Evolutionary conservation across 768 basidiomycete species (phyloP).

Genomic region (Mycena latifolia): DNA sequence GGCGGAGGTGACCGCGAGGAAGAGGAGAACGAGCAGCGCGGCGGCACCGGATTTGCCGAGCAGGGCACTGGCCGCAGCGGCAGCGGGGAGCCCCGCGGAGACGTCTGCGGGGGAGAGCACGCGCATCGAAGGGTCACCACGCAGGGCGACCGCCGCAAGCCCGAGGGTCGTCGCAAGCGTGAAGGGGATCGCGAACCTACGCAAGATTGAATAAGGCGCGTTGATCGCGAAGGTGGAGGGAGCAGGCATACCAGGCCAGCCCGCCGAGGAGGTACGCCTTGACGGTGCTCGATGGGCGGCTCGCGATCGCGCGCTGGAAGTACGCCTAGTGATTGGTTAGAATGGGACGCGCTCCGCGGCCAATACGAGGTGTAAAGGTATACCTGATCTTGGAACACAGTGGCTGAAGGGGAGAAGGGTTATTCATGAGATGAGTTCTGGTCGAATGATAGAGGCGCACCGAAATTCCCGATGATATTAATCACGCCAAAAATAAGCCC

Average conservation of each 20-base stretch:
- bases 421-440: slow-evolving; percentile 35
- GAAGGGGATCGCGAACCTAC: slow-evolving; percentile 88
- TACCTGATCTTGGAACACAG: slow-evolving; percentile 58
- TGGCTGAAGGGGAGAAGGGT: slow-evolving; percentile 42
- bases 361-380: background rate
- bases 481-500: slow-evolving; percentile 89
- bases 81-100: slow-evolving; percentile 89
- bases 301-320: slow-evolving; percentile 94
- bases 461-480: slow-evolving; percentile 89
- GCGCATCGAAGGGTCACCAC: slow-evolving; percentile 67
- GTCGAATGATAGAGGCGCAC: slow-evolving; percentile 1
- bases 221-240: background rate
- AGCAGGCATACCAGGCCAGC: slow-evolving; percentile 75
- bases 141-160: slow-evolving; percentile 87
- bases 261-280: slow-evolving; percentile 94
- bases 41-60: slow-evolving; percentile 85
- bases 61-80: slow-evolving; percentile 86
- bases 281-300: slow-evolving; percentile 84
- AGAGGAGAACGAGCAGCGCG: slow-evolving; percentile 83
- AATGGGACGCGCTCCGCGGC: no score
- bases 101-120: slow-evolving; percentile 70
- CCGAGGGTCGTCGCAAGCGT: slow-evolving; percentile 90
- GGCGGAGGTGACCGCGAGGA: slow-evolving; percentile 89
- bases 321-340: slow-evolving; percentile 69
- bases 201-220: background rate